Percentiles rank a stretch among this genome's conserved stretches.
Evolutionary conservation across 2,329 filamentous ascomycete genomes (phyloP).

Genomic region (Aspergillus bombycis): DNA sequence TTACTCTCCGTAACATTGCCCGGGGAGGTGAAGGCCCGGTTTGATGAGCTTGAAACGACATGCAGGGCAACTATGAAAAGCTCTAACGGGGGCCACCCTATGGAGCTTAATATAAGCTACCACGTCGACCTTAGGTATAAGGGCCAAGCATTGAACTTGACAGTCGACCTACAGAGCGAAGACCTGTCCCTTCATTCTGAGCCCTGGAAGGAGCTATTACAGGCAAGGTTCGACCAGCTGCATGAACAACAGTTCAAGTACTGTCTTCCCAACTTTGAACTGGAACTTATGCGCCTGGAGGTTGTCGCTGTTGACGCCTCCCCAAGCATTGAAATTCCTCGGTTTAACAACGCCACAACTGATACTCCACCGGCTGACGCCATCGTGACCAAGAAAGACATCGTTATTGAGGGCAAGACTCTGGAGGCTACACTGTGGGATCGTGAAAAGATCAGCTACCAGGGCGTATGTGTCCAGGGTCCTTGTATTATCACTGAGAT

Average conservation of each 20-base stretch:
- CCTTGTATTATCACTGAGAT: conserved; percentile 55
- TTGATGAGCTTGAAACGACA: conserved; percentile 40
- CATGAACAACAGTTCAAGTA: conserved; percentile 54
- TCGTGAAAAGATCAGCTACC: conserved; percentile 43
- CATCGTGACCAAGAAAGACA: conserved; percentile 42
- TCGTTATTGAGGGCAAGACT: conserved; percentile 45
- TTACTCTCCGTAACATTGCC: conserved; percentile 41
- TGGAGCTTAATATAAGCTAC: conserved; percentile 35
- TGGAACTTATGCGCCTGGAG: conserved; percentile 54
- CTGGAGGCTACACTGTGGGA: conserved; percentile 51
- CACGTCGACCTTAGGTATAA: conserved; percentile 54
- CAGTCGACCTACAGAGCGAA: conserved; percentile 36
- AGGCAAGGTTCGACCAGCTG: conserved; percentile 44
- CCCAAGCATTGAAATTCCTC: conserved; percentile 43
- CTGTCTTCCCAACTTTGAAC: conserved; percentile 46
- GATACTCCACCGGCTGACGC: conserved; percentile 39
- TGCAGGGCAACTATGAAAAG: conserved; percentile 44
- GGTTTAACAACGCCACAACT: conserved; percentile 31
- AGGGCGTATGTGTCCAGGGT: conserved; percentile 46
- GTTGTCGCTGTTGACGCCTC: conserved; percentile 50
- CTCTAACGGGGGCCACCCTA: conserved; percentile 24
- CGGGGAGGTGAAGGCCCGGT: conserved; percentile 36
- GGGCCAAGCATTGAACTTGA: conserved; percentile 48
- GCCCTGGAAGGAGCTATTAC: conserved; percentile 36
- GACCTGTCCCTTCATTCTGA: conserved; percentile 37